Conservation (phyloP, 2,329 filamentous ascomycete genomes). For the Aspergillus floridensis region DNA sequence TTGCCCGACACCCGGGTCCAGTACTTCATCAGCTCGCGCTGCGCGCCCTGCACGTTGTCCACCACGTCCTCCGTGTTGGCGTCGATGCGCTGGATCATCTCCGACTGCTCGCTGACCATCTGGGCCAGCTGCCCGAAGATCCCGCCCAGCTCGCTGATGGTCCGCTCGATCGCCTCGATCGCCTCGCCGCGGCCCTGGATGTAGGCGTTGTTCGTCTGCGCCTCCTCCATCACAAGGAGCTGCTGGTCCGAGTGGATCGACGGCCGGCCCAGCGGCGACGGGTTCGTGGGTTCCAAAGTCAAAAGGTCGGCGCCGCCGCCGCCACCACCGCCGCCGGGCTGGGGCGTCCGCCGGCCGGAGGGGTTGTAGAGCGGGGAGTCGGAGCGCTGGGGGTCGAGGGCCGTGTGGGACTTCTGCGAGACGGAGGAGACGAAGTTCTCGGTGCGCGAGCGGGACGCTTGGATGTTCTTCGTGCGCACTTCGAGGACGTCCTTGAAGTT, state of each 20-base stretch:
- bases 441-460: conserved; percentile 84
- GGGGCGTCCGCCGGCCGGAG: conserved; percentile 65
- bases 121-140: conserved; percentile 93
- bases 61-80: conserved; percentile 97
- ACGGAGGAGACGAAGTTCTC: conserved; percentile 96
- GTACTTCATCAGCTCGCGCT: conserved; percentile 93
- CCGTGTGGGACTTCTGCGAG: conserved; percentile 68
- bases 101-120: conserved; percentile 96
- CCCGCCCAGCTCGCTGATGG: conserved; percentile 84
- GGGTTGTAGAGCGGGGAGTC: conserved; percentile 85
- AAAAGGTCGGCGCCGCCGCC: conserved; percentile 64
- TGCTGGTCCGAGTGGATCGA: conserved; percentile 74
- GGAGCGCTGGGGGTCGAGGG: conserved; percentile 65
- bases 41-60: conserved; percentile 95
- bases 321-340: conserved; percentile 46
- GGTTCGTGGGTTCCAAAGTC: conserved; percentile 69
- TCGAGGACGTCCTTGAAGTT: conserved; percentile 98
- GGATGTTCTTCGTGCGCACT: conserved; percentile 95
- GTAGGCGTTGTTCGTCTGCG: conserved; percentile 79
- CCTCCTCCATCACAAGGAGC: conserved; percentile 89
- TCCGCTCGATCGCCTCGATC: conserved; percentile 94
- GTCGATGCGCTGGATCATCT: conserved; percentile 96
- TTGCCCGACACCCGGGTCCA: conserved; percentile 94
- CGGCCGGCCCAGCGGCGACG: conserved; percentile 47
- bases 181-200: conserved; percentile 92